phyloP scores from a whole-genome alignment of 495 filamentous ascomycete species.

The Melanomma pulvis-pyrius region DNA sequence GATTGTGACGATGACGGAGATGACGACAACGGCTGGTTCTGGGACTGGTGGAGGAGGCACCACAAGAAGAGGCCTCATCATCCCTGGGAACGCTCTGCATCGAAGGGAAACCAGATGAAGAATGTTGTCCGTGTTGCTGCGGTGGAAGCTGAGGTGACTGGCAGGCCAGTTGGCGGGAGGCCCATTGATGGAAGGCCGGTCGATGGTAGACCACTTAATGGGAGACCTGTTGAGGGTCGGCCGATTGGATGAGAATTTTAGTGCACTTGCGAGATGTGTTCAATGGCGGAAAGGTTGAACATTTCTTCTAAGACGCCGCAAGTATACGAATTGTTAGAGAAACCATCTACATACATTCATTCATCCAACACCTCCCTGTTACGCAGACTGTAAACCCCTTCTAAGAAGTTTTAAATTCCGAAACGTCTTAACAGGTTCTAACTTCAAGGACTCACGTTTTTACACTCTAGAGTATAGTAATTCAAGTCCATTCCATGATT shows the following conservation, averaged over 20 bases:
- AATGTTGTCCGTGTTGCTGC: neutral
- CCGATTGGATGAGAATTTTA: neutral
- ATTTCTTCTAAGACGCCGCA: neutral
- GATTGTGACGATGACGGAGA: constrained; percentile 68
- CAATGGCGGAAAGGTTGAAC: neutral
- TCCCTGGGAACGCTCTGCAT: neutral
- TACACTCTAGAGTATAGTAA: no score
- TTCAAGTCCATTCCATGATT: no score
- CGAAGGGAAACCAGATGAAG: neutral
- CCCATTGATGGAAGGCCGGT: constrained; percentile 1
- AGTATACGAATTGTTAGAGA: no score
- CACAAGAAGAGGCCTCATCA: neutral
- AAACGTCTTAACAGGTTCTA: no score
- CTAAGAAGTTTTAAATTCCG: no score
- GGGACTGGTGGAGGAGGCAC: constrained; percentile 12
- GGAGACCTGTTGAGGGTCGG: constrained; percentile 5
- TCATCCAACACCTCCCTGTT: no score
- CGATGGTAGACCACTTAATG: neutral
- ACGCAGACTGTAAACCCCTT: no score
- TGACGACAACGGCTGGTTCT: constrained; percentile 26
- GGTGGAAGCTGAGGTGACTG: neutral
- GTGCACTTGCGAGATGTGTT: neutral
- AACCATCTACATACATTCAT: no score
- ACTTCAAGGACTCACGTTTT: no score
- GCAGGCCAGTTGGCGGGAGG: neutral